A percentile compares a stretch with the other conserved stretches of the same genome.
These are phyloP conservation scores for Ophiostoma montium DNA, from an alignment of 2,329 filamentous ascomycete species.

Conservation along the genomic window DNA sequence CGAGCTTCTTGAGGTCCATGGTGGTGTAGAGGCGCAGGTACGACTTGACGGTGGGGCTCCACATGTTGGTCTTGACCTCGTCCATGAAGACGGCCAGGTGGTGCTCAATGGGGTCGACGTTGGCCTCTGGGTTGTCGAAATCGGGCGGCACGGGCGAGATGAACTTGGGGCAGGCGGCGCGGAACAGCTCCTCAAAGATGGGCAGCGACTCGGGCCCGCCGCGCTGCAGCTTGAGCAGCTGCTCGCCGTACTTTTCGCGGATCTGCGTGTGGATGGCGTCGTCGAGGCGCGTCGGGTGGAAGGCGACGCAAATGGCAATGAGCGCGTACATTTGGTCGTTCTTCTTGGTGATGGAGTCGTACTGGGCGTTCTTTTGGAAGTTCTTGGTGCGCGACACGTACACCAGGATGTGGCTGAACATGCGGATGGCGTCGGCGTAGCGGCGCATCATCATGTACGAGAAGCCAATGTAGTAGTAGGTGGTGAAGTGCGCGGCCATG, in stretches of 20 bases:
- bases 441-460: conserved; percentile 99
- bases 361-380: conserved; percentile 98
- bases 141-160: conserved; percentile 94
- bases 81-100: conserved; percentile 98
- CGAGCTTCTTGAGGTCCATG: conserved; percentile 97
- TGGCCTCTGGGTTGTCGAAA: conserved; percentile 92
- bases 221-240: conserved; percentile 90
- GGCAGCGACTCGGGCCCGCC: conserved; percentile 90
- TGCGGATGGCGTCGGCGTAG: conserved; percentile 97
- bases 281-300: conserved; percentile 92
- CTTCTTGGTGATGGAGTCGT: conserved; percentile 99
- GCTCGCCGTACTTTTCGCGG: conserved; percentile 97
- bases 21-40: conserved; percentile 99
- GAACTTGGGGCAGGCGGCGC: conserved; percentile 96
- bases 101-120: conserved; percentile 95
- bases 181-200: conserved; percentile 97
- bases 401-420: conserved; percentile 99
- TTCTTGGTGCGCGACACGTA: conserved; percentile 99
- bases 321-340: conserved; percentile 99
- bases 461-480: conserved; percentile 99
- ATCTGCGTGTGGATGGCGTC: conserved; percentile 98
- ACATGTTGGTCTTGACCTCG: conserved; percentile 99
- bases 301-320: conserved; percentile 96
- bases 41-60: conserved; percentile 91
- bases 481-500: conserved; percentile 99